Conservation (phyloP, 148 eudicot genomes). For the Polygonum maritimum region DNA sequence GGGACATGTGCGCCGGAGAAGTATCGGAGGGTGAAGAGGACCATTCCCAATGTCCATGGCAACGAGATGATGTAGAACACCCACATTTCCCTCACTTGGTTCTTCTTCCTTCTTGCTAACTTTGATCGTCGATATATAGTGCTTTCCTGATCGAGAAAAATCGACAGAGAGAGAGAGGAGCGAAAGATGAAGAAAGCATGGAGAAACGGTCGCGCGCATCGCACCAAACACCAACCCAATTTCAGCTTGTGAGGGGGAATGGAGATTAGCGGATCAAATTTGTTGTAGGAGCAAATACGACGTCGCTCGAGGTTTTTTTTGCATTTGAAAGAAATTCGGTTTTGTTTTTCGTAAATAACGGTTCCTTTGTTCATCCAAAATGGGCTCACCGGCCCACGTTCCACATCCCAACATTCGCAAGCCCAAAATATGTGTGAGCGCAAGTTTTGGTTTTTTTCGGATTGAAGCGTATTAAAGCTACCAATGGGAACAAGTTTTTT, state of each 20-base stretch:
- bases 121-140: not conserved
- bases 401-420: too few species aligned
- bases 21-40: conserved; percentile 53
- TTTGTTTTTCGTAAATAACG: too few species aligned
- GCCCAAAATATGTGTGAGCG: too few species aligned
- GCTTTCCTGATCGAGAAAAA: not conserved
- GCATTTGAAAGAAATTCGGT: too few species aligned
- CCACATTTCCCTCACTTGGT: conserved; percentile 40
- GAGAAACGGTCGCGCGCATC: not conserved
- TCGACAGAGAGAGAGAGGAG: not conserved
- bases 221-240: not conserved
- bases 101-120: not conserved
- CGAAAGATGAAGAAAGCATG: not conserved
- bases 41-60: conserved; percentile 76
- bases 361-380: too few species aligned
- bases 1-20: conserved; percentile 73
- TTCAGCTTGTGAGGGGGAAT: not conserved
- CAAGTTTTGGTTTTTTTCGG: too few species aligned
- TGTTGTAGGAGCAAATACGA: not conserved
- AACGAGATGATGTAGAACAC: conserved; percentile 75
- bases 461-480: too few species aligned
- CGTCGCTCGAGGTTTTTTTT: not conserved
- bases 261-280: not conserved
- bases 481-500: too few species aligned
- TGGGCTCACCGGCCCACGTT: too few species aligned